Evolutionary conservation across 2,329 filamentous ascomycete genomes (phyloP).

Genomic region (Sclerotinia borealis): DNA sequence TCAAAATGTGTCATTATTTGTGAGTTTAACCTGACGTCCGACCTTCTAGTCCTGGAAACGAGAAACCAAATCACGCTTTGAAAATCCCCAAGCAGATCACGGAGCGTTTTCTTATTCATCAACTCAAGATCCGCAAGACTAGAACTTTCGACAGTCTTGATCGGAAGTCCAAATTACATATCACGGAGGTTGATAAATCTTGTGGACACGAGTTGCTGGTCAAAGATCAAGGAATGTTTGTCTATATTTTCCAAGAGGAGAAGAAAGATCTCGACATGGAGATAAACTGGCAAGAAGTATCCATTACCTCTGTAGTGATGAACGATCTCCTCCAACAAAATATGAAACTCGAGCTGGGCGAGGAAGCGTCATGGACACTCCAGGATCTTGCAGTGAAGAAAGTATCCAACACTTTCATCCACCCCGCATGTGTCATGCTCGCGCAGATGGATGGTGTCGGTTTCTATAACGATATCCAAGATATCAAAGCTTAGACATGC

Average conservation of each 20-base stretch:
- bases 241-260: slow-evolving; percentile 7
- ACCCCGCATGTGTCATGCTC: slow-evolving; percentile 20
- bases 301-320: slow-evolving; percentile 14
- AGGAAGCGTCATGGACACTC: slow-evolving; percentile 18
- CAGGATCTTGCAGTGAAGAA: slow-evolving; percentile 8
- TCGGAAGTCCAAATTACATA: slow-evolving; percentile 13
- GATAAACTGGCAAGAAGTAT: slow-evolving; percentile 22
- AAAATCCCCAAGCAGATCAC: slow-evolving; percentile 6
- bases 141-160: slow-evolving; percentile 11
- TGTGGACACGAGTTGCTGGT: neutral
- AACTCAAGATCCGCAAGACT: slow-evolving; percentile 13
- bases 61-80: slow-evolving; percentile 9
- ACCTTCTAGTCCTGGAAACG: slow-evolving; percentile 1
- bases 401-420: slow-evolving; percentile 12
- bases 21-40: neutral
- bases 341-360: slow-evolving; percentile 20
- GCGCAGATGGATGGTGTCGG: slow-evolving; percentile 26
- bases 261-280: neutral
- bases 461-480: slow-evolving; percentile 20
- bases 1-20: neutral
- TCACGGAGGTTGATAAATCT: slow-evolving; percentile 15
- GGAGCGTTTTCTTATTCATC: neutral
- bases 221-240: neutral
- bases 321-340: slow-evolving; percentile 19
- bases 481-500: neutral